Evolutionary conservation across 257 asterid genomes (phyloP), one percentile per base, ranked within the genome.

Genomic region (Leptodermis oblonga): DNA sequence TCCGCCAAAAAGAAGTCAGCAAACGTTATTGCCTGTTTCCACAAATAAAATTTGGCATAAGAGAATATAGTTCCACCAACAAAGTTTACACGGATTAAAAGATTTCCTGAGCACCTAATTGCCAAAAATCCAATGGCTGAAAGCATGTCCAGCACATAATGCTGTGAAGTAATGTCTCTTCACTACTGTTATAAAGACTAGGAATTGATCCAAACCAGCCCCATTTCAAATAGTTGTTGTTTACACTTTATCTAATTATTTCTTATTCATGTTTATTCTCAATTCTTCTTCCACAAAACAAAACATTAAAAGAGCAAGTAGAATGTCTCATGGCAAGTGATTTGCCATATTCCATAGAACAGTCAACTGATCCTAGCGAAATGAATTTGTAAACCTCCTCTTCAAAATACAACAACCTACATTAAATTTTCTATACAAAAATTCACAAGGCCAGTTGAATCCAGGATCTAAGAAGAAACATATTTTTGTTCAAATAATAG

Each of bases 1-100:
- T 91, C 98, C 28, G 98, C 99, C 83, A 94, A 70, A 80, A 92
- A 94, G 87, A 94, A 94, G 78, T 94, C 99, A 68, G 97, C 82
- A 84, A 89, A 94, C 69, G 98, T 31, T 61, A 94, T 89, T 58
- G 98, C 99, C 99, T 94, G 96, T 62, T 70, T 8, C 69, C 76
- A 76, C 53, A 75, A 67, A 68, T 65, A 48, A 64, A 78, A 58
- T 60, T 48, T n/a, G 37, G 43, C 59, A 45, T 43, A 71, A 75
- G 73, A 79, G 83, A 73, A 45, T 31, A 74, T 28, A 46, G 43
- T 51, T 22, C 64, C 36, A 30, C 28, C 1, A 55, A 51, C 22
- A n/a, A 52, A 22, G n/a, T 49, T 49, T 3, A 62, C 58, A 65
- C 68, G 61, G 34, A 58, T 23, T 20, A 56, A 8, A 13, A 67